phyloP scores from a whole-genome alignment of 768 basidiomycete genomes.

The Boletales sp. region DNA sequence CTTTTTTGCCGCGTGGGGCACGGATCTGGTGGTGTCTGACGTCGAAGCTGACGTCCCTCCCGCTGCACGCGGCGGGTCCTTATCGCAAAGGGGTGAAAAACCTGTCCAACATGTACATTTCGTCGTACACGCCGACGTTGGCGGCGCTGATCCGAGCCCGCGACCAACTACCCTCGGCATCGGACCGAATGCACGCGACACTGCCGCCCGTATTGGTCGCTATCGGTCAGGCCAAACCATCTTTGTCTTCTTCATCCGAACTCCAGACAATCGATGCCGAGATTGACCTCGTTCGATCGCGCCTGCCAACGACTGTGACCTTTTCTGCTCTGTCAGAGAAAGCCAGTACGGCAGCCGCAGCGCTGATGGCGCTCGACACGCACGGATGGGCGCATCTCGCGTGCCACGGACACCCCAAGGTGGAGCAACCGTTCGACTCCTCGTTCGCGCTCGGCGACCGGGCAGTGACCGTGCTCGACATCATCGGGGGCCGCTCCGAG shows the following conservation, averaged over 20 bases:
- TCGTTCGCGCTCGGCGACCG: slow-evolving; percentile 24
- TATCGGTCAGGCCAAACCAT: slow-evolving; percentile 18
- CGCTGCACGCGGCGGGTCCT: slow-evolving; percentile 32
- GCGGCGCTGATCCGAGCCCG: slow-evolving; percentile 27
- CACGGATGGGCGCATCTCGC: slow-evolving; percentile 31
- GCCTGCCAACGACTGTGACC: slow-evolving; percentile 12
- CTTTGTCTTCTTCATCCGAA: background rate
- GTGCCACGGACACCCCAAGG: slow-evolving; percentile 27
- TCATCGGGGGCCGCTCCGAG: slow-evolving; percentile 12
- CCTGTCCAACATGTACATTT: slow-evolving; percentile 21
- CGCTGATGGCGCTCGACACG: slow-evolving; percentile 9
- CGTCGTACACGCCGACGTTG: slow-evolving; percentile 34
- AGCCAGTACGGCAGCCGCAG: slow-evolving; percentile 11
- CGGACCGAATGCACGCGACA: background rate
- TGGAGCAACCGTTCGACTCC: slow-evolving; percentile 23
- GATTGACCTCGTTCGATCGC: slow-evolving; percentile 18
- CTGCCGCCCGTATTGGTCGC: slow-evolving; percentile 7
- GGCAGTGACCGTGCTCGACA: slow-evolving; percentile 17
- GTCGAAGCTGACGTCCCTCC: slow-evolving; percentile 28
- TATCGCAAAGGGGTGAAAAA: slow-evolving; percentile 15
- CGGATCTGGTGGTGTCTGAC: slow-evolving; percentile 36
- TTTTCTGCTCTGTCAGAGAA: slow-evolving; percentile 12
- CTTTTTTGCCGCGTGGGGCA: slow-evolving; percentile 17
- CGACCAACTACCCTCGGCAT: background rate
- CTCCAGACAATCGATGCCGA: slow-evolving; percentile 17